Conservation (phyloP, 345 rosid genomes). For the Arabidopsis thaliana region TAIR10.1 NC_003074.8:11760001-11760500, state of each 20-base stretch:
- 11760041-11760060: slow-evolving; percentile 81
- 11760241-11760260: slow-evolving; percentile 46
- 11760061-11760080: slow-evolving; percentile 49
- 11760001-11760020: slow-evolving; percentile 62
- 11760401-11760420: too few relatives aligned
- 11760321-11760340: slow-evolving; percentile 62
- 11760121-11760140: slow-evolving; percentile 59
- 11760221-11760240: slow-evolving; percentile 8
- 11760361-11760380: background rate
- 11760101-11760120: background rate
- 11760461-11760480: slow-evolving; percentile 26
- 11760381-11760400: too few relatives aligned
- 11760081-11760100: background rate
- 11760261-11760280: slow-evolving; percentile 82
- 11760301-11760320: slow-evolving; percentile 77
- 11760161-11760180: slow-evolving; percentile 74
- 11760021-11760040: slow-evolving; percentile 98
- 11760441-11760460: too few relatives aligned
- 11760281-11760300: slow-evolving; percentile 78
- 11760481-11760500: slow-evolving; percentile 55
- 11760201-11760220: slow-evolving; percentile 16
- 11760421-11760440: too few relatives aligned
- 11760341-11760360: slow-evolving; percentile 1
- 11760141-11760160: slow-evolving; percentile 64
- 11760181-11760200: slow-evolving; percentile 60